These are phyloP conservation scores for Lipomyces chichibuensis DNA, from an alignment of 805 yeast species.

Conservation along the genomic window DNA sequence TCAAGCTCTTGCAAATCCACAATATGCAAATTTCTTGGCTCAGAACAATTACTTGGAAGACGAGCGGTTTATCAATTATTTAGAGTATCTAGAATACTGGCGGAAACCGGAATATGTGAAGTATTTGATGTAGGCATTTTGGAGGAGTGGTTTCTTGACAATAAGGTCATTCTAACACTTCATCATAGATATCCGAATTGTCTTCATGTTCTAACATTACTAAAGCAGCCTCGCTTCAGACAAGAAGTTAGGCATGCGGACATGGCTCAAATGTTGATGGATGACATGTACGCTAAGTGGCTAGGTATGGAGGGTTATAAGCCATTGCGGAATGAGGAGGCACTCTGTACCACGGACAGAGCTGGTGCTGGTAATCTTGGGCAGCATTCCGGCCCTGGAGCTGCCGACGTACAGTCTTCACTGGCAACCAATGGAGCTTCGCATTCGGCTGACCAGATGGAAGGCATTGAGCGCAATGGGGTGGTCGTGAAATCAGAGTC, in stretches of 20 bases:
- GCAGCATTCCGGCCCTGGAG: not conserved
- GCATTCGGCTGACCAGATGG: not conserved
- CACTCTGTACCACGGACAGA: not conserved
- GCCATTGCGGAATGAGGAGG: conserved; percentile 1
- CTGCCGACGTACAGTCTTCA: not conserved
- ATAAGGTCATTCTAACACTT: not conserved
- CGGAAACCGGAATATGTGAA: conserved; percentile 67
- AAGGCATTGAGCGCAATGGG: not conserved
- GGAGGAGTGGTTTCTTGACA: not conserved
- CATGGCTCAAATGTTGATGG: conserved; percentile 49
- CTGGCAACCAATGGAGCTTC: not conserved
- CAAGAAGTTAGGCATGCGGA: conserved; percentile 48
- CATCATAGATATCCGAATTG: conserved; percentile 74
- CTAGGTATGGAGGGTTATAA: conserved; percentile 33
- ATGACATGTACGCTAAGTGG: conserved; percentile 50
- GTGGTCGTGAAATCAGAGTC: not conserved
- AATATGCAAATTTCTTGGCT: conserved; percentile 81
- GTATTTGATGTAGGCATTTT: conserved; percentile 56
- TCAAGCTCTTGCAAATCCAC: conserved; percentile 87
- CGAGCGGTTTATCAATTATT: conserved; percentile 69
- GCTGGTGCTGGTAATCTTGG: not conserved
- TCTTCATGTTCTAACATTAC: conserved; percentile 71
- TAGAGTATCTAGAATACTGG: conserved; percentile 88
- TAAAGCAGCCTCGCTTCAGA: conserved; percentile 48
- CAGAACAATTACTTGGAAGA: conserved; percentile 78